Evolutionary conservation across 352 stramenopile species (phyloP).

Genomic region (Globisporangium cederbergense): DNA sequence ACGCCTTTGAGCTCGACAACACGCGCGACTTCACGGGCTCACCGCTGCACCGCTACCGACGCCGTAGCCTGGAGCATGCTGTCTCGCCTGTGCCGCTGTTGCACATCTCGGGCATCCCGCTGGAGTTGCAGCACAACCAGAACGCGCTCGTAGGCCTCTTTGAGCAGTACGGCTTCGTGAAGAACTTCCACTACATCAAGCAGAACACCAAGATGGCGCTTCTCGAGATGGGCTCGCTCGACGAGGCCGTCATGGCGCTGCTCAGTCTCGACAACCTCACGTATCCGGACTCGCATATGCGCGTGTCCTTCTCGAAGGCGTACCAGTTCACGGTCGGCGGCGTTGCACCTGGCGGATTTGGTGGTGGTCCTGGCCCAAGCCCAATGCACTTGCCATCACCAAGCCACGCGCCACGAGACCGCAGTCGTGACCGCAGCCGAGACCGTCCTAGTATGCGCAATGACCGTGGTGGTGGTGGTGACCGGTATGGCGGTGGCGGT

Average conservation of each 20-base stretch:
- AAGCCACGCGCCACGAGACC: constrained; percentile 32
- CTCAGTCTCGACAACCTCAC: constrained; percentile 65
- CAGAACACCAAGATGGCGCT: constrained; percentile 78
- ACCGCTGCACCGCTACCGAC: constrained; percentile 75
- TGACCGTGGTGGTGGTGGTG: constrained; percentile 7
- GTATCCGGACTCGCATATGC: constrained; percentile 71
- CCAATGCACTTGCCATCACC: constrained; percentile 20
- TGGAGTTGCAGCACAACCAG: constrained; percentile 60
- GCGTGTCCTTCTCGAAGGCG: constrained; percentile 78
- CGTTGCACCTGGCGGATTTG: constrained; percentile 9
- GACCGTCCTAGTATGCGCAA: constrained; percentile 23
- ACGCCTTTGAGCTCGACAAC: constrained; percentile 82
- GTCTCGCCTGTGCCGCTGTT: constrained; percentile 57
- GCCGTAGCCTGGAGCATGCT: constrained; percentile 58
- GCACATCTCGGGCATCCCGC: constrained; percentile 72
- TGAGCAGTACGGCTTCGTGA: constrained; percentile 65
- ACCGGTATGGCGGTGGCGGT: constrained; percentile 3
- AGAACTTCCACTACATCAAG: constrained; percentile 70
- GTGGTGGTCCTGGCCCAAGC: constrained; percentile 16
- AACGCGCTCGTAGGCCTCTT: constrained; percentile 64
- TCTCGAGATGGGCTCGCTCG: constrained; percentile 68
- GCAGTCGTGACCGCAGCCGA: constrained; percentile 44
- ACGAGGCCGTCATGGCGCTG: constrained; percentile 75
- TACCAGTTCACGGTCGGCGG: constrained; percentile 32
- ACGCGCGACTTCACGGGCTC: constrained; percentile 74